Conservation (phyloP, 2,329 filamentous ascomycete genomes). For the Thielaviopsis euricoi region DNA sequence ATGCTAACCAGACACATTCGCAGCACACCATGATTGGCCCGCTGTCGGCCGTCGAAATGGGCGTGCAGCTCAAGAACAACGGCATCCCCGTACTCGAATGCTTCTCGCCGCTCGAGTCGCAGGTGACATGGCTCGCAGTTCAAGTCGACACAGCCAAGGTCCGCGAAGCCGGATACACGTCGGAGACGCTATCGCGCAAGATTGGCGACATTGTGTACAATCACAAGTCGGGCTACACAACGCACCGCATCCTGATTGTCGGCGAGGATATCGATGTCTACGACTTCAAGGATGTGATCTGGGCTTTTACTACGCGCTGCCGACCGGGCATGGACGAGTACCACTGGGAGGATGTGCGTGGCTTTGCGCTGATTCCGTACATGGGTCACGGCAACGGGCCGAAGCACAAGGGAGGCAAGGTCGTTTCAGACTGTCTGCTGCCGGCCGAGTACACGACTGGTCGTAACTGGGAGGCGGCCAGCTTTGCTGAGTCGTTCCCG, state of each 20-base stretch:
- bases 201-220: slow-evolving; percentile 27
- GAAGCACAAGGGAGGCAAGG: slow-evolving; percentile 24
- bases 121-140: slow-evolving; percentile 32
- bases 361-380: slow-evolving; percentile 29
- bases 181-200: slow-evolving; percentile 21
- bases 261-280: slow-evolving; percentile 34
- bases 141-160: slow-evolving; percentile 41
- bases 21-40: slow-evolving; percentile 11
- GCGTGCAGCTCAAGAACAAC: slow-evolving; percentile 19
- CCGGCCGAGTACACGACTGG: slow-evolving; percentile 25
- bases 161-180: slow-evolving; percentile 34
- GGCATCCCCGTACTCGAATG: slow-evolving; percentile 27
- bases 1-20: not conserved
- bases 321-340: slow-evolving; percentile 27
- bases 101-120: slow-evolving; percentile 27
- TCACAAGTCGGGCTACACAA: slow-evolving; percentile 25
- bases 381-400: slow-evolving; percentile 25
- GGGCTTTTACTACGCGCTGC: slow-evolving; percentile 31
- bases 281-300: slow-evolving; percentile 29
- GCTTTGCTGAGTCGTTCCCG: slow-evolving; percentile 22
- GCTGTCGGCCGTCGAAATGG: slow-evolving; percentile 27
- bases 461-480: slow-evolving; percentile 17
- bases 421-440: slow-evolving; percentile 28
- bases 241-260: slow-evolving; percentile 28
- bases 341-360: slow-evolving; percentile 26